Percentiles rank a stretch among this genome's conserved stretches.
These are phyloP conservation scores for Hymenoscyphus salicellus DNA, from an alignment of 2,329 filamentous ascomycete genomes.

Conservation along the genomic window DNA sequence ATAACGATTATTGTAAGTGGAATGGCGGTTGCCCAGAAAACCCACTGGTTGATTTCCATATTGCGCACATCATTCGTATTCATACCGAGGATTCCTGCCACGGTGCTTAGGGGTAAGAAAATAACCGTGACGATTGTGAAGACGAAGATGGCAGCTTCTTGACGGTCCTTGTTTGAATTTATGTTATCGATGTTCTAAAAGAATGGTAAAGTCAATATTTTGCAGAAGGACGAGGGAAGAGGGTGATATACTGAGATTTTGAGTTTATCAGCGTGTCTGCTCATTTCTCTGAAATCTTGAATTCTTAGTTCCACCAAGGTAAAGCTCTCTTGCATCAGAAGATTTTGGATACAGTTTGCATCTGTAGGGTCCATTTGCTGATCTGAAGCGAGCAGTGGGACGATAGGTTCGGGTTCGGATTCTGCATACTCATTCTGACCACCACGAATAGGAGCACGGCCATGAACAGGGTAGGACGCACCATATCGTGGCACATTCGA, in stretches of 20 bases:
- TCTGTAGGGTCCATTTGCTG: neutral
- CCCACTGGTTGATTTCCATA: slow-evolving; percentile 31
- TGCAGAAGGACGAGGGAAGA: neutral
- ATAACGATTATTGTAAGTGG: slow-evolving; percentile 33
- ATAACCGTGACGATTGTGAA: slow-evolving; percentile 39
- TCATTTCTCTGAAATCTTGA: neutral
- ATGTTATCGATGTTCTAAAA: neutral
- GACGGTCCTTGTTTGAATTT: slow-evolving; percentile 26
- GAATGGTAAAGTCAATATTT: neutral
- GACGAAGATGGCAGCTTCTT: slow-evolving; percentile 33
- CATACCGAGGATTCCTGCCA: slow-evolving; percentile 36
- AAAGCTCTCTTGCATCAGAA: neutral
- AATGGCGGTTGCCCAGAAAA: slow-evolving; percentile 36
- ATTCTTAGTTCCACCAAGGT: neutral
- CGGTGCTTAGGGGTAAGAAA: slow-evolving; percentile 35
- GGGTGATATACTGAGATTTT: neutral
- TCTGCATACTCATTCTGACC: too few relatives aligned
- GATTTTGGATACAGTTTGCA: neutral
- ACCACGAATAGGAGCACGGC: too few relatives aligned
- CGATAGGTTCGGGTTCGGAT: too few relatives aligned
- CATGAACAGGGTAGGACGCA: neutral
- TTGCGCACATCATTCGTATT: slow-evolving; percentile 36
- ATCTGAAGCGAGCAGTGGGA: neutral
- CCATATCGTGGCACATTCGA: too few relatives aligned
- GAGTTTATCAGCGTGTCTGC: neutral